phyloP scores from a whole-genome alignment of 1,139 yeast species.

The Tardiomyces digboiensis region DNA sequence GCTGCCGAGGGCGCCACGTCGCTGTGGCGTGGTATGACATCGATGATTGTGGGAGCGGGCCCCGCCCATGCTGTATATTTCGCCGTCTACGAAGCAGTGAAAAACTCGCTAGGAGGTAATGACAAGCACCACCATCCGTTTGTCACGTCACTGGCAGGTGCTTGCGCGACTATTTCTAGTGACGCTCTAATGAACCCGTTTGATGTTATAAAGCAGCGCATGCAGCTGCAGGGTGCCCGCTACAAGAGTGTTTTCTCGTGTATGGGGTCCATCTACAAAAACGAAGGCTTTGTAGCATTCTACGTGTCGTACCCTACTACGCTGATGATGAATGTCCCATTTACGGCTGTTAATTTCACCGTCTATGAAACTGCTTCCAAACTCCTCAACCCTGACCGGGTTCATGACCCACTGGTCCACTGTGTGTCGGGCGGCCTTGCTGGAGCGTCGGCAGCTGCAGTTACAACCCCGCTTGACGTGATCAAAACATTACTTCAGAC shows the following conservation, averaged over 20 bases:
- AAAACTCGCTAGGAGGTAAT: constrained; percentile 39
- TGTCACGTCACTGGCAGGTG: constrained; percentile 82
- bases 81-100: constrained; percentile 87
- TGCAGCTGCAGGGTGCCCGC: constrained; percentile 40
- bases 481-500: constrained; percentile 89
- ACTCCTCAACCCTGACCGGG: constrained; percentile 64
- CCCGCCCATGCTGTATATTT: constrained; percentile 99
- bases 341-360: constrained; percentile 91
- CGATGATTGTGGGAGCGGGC: constrained; percentile 96
- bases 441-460: constrained; percentile 95
- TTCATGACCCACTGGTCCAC: constrained; percentile 84
- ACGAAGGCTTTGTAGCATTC: constrained; percentile 79
- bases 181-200: constrained; percentile 98
- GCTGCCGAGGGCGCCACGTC: constrained; percentile 85
- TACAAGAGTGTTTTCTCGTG: constrained; percentile 27
- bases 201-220: constrained; percentile 87
- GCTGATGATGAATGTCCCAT: constrained; percentile 85
- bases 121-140: constrained; percentile 61
- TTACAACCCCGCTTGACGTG: constrained; percentile 94
- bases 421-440: constrained; percentile 93
- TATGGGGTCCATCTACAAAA: constrained; percentile 43
- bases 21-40: constrained; percentile 90
- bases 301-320: constrained; percentile 95
- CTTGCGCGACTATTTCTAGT: constrained; percentile 87
- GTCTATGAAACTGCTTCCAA: constrained; percentile 81